Percentiles rank a stretch among this genome's conserved stretches.
Evolutionary conservation across 2,329 filamentous ascomycete genomes (phyloP).

Genomic region (Trichoderma gracile): DNA sequence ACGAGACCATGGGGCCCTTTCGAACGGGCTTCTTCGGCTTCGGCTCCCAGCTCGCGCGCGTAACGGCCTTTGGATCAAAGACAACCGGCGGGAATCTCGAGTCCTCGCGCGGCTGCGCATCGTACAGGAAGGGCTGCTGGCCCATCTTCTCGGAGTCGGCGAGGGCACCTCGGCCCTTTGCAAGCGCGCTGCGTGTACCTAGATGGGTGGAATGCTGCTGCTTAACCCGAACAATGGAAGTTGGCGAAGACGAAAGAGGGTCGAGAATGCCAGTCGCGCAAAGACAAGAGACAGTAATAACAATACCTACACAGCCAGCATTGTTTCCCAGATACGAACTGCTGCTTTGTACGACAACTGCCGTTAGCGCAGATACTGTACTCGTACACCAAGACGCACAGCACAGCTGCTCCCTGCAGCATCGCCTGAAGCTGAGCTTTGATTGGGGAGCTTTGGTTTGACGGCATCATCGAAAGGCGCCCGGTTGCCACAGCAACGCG

Average conservation of each 20-base stretch:
- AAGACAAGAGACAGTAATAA: not conserved
- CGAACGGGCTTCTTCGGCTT: constrained; percentile 63
- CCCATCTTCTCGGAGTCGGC: constrained; percentile 31
- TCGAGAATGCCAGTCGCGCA: constrained; percentile 5
- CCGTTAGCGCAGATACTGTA: no score
- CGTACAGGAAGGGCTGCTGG: constrained; percentile 70
- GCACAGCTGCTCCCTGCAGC: no score
- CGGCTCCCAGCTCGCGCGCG: constrained; percentile 72
- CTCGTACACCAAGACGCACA: no score
- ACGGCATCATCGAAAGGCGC: not conserved
- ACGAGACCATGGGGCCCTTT: constrained; percentile 74
- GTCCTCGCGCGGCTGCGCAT: constrained; percentile 52
- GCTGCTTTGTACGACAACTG: no score
- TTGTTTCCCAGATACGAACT: constrained; percentile 1
- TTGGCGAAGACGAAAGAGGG: not conserved
- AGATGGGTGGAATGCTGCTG: constrained; percentile 6
- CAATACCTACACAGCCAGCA: no score
- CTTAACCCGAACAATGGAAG: not conserved
- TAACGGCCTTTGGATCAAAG: constrained; percentile 89
- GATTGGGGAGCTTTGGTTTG: no score
- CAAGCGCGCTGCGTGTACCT: not conserved
- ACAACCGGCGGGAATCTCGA: constrained; percentile 53
- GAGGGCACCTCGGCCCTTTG: constrained; percentile 11
- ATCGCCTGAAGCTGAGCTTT: no score
- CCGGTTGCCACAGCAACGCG: constrained; percentile 20